Percentiles rank a stretch among this genome's conserved stretches.
These are phyloP conservation scores for Stephania yunnanensis DNA, from an alignment of 164 flowering plant species.

Conservation along the genomic window DNA sequence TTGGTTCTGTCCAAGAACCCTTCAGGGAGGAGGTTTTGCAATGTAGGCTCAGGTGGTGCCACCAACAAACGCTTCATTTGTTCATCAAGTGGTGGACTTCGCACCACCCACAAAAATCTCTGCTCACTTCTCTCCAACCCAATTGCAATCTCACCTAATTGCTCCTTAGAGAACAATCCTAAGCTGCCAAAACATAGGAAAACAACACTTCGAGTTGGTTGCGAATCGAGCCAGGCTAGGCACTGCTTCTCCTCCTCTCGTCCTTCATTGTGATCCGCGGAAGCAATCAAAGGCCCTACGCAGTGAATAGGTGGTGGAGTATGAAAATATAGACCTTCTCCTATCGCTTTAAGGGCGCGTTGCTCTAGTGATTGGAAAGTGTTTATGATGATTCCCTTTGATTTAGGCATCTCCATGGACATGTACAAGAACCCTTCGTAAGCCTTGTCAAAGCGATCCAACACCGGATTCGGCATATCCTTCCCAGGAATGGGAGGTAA, in stretches of 20 bases:
- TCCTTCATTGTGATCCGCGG: not conserved
- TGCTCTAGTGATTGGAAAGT: constrained; percentile 26
- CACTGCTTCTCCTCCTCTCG: constrained; percentile 13
- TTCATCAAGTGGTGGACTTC: constrained; percentile 24
- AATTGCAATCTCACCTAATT: constrained; percentile 34
- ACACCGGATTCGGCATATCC: constrained; percentile 17
- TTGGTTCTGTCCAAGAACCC: constrained; percentile 37
- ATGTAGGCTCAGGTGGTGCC: constrained; percentile 24
- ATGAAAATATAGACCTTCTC: constrained; percentile 3
- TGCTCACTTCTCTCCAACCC: constrained; percentile 40
- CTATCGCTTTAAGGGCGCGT: constrained; percentile 13
- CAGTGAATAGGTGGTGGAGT: constrained; percentile 13
- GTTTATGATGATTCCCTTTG: constrained; percentile 27
- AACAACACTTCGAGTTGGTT: constrained; percentile 35
- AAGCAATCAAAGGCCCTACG: constrained; percentile 28
- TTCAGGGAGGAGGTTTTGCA: constrained; percentile 24
- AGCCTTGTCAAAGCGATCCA: constrained; percentile 13
- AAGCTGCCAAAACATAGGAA: constrained; percentile 43
- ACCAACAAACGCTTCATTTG: not conserved
- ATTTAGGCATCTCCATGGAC: not conserved
- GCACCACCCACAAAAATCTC: constrained; percentile 46
- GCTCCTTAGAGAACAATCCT: constrained; percentile 25
- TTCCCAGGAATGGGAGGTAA: constrained; percentile 12
- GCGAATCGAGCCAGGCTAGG: constrained; percentile 35
- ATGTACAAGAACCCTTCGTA: constrained; percentile 9